A percentile compares a stretch with the other conserved stretches of the same genome.
phyloP scores from a whole-genome alignment of 192 early-diverging fungal species.

The Coemansia reversa region DNA sequence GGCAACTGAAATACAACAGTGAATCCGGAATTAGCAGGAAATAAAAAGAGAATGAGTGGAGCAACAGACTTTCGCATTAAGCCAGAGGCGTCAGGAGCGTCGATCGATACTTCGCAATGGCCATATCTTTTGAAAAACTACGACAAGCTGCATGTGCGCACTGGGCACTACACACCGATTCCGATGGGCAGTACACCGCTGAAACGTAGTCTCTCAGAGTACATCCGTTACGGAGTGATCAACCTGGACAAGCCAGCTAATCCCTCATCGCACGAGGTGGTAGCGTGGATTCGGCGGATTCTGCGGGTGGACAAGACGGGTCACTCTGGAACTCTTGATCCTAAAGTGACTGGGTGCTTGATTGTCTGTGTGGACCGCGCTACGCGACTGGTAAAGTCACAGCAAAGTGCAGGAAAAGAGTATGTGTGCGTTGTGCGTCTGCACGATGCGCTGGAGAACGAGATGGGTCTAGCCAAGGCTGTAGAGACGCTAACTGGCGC shows the following conservation, averaged over 20 bases:
- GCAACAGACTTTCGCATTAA: constrained; percentile 66
- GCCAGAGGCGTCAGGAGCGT: constrained; percentile 71
- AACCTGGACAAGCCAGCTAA: constrained; percentile 99
- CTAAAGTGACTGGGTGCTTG: constrained; percentile 98
- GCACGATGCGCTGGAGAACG: constrained; percentile 88
- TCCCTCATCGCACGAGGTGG: constrained; percentile 99
- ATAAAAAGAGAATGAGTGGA: constrained; percentile 17
- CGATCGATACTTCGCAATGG: constrained; percentile 92
- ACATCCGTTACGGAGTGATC: constrained; percentile 97
- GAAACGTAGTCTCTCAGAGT: constrained; percentile 87
- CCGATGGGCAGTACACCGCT: constrained; percentile 92
- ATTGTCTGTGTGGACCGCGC: constrained; percentile 99
- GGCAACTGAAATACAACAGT: too few relatives aligned
- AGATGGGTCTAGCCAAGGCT: constrained; percentile 80
- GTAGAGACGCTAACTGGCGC: constrained; percentile 98
- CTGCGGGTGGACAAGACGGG: constrained; percentile 97
- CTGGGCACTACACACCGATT: constrained; percentile 98
- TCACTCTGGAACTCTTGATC: constrained; percentile 97
- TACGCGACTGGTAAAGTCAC: constrained; percentile 97
- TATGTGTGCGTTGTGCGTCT: constrained; percentile 95
- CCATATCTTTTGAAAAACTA: constrained; percentile 97
- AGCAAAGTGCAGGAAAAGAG: constrained; percentile 99
- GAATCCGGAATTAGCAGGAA: too few relatives aligned
- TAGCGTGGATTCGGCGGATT: constrained; percentile 98
- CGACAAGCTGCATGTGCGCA: constrained; percentile 96